These are phyloP conservation scores for Pythium sukuiense DNA, from an alignment of 352 stramenopile genomes.

Conservation along the genomic window DNA sequence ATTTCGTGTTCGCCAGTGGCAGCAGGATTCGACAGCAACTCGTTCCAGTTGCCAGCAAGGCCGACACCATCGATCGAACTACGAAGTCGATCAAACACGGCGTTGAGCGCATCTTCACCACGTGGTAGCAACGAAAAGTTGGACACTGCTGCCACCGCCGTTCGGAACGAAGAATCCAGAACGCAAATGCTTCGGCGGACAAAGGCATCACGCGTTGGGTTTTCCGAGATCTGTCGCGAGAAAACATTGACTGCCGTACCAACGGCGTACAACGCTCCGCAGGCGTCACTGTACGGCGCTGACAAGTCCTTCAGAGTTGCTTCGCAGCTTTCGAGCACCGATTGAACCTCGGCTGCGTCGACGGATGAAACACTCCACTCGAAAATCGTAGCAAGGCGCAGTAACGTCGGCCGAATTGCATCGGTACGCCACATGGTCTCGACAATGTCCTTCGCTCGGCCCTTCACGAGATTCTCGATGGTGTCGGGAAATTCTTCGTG, in stretches of 20 bases:
- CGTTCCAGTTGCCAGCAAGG: conserved; percentile 22
- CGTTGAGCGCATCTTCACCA: conserved; percentile 21
- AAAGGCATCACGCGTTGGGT: background rate
- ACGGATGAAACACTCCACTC: conserved; percentile 17
- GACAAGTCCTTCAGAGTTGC: conserved; percentile 1
- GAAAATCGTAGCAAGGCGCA: conserved; percentile 16
- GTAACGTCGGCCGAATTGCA: conserved; percentile 3
- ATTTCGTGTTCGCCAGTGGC: background rate
- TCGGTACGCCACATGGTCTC: conserved; percentile 3
- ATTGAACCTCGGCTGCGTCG: background rate
- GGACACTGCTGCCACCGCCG: conserved; percentile 1
- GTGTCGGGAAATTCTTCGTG: conserved; percentile 9
- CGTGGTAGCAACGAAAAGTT: conserved; percentile 22
- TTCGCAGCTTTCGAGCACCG: background rate
- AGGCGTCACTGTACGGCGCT: background rate
- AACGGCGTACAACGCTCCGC: conserved; percentile 16
- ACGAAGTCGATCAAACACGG: conserved; percentile 16
- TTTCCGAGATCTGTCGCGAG: background rate
- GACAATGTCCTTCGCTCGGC: conserved; percentile 6
- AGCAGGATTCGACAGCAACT: background rate
- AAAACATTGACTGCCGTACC: background rate
- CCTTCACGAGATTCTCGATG: conserved; percentile 4
- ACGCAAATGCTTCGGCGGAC: background rate
- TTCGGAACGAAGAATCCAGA: background rate
- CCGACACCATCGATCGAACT: conserved; percentile 21